Evolutionary conservation across 129 eudicot genomes (phyloP).

Genomic region (Centaurea solstitialis): DNA sequence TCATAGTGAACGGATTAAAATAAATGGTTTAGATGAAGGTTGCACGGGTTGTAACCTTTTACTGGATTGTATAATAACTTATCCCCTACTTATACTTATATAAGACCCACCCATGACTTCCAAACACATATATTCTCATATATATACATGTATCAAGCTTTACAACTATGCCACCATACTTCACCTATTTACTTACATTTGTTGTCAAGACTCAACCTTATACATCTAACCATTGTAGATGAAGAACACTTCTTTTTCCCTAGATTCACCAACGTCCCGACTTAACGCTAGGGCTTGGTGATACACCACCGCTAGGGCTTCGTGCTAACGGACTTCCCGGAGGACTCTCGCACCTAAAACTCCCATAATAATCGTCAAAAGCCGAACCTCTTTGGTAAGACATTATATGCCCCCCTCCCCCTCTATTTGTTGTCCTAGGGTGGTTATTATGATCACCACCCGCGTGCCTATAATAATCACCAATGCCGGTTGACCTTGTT

Average conservation of each 20-base stretch:
- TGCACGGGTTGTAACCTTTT: too few species aligned
- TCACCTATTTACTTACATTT: slow-evolving; percentile 1
- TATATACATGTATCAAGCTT: background rate
- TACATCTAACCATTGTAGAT: slow-evolving; percentile 2
- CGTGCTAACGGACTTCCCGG: slow-evolving; percentile 25
- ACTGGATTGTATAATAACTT: too few species aligned
- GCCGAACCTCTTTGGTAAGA: slow-evolving; percentile 38
- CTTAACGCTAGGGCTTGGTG: slow-evolving; percentile 4
- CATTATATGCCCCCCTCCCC: slow-evolving; percentile 20
- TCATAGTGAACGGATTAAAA: too few species aligned
- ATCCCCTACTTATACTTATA: background rate
- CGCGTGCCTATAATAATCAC: slow-evolving; percentile 37
- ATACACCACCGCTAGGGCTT: slow-evolving; percentile 33
- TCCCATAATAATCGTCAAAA: slow-evolving; percentile 32
- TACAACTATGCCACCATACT: slow-evolving; percentile 12
- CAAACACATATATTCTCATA: background rate
- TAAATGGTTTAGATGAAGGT: too few species aligned
- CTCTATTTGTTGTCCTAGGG: slow-evolving; percentile 26
- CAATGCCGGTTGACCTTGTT: slow-evolving; percentile 38
- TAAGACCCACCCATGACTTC: background rate
- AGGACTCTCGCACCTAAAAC: slow-evolving; percentile 30
- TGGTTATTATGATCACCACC: background rate
- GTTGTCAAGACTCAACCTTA: background rate
- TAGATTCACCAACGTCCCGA: slow-evolving; percentile 10
- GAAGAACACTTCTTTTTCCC: background rate